These are phyloP conservation scores for Anthracocystis panici-leucophaei DNA, from an alignment of 1,284 basidiomycete genomes.

Conservation along the genomic window DNA sequence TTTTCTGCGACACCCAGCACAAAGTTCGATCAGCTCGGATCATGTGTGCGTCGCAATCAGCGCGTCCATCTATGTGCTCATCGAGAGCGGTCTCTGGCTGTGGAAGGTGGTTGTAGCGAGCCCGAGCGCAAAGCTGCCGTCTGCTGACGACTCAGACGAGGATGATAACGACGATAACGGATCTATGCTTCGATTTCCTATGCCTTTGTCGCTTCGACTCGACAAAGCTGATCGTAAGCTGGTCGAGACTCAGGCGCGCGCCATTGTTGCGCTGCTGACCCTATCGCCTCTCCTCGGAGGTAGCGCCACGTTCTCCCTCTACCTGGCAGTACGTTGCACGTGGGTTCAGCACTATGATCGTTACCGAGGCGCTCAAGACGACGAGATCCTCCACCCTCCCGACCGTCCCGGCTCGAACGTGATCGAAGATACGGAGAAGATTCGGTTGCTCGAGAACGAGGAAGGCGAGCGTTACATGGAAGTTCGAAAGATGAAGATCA, in stretches of 20 bases:
- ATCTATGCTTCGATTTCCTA: background rate
- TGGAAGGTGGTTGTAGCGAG: constrained; percentile 34
- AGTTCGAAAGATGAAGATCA: constrained; percentile 27
- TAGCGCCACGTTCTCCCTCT: constrained; percentile 37
- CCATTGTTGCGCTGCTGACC: constrained; percentile 14
- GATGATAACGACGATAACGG: background rate
- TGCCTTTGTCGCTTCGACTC: constrained; percentile 10
- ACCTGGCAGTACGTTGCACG: constrained; percentile 31
- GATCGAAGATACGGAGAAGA: constrained; percentile 72
- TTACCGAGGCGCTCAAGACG: constrained; percentile 9
- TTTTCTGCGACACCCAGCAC: constrained; percentile 46
- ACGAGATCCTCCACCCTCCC: constrained; percentile 5
- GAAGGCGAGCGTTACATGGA: constrained; percentile 36
- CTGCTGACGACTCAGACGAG: background rate
- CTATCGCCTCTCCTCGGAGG: constrained; percentile 42
- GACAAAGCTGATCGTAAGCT: constrained; percentile 20
- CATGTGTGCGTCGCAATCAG: constrained; percentile 44
- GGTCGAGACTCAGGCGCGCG: constrained; percentile 41
- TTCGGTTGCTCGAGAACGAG: constrained; percentile 66
- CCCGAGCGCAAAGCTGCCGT: constrained; percentile 14
- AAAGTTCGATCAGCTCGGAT: constrained; percentile 52
- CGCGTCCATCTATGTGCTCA: constrained; percentile 25
- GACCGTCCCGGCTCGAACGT: constrained; percentile 36
- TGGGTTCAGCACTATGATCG: constrained; percentile 31
- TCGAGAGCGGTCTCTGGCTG: constrained; percentile 49